Percentiles rank a stretch among this genome's conserved stretches.
Conservation (phyloP, 345 rosid genomes). For the Litchi chinensis region DNA sequence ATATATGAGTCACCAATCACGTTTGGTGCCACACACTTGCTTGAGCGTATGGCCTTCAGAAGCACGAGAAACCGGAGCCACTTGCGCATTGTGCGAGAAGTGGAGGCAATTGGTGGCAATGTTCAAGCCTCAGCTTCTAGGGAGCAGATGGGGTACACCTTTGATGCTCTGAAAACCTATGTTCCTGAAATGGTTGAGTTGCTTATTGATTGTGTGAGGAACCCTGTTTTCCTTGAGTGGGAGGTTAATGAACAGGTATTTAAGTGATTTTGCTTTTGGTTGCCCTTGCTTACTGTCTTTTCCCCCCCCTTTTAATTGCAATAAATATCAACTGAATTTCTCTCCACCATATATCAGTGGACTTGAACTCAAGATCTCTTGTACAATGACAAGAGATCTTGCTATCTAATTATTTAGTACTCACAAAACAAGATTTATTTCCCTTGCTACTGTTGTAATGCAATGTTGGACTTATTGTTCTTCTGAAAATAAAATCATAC, state of each 20-base stretch:
- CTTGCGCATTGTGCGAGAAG: conserved; percentile 73
- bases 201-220: conserved; percentile 82
- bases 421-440: background rate
- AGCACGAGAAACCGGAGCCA: conserved; percentile 81
- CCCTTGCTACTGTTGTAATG: background rate
- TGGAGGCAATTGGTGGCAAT: conserved; percentile 86
- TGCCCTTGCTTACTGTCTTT: background rate
- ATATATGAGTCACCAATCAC: conserved; percentile 68
- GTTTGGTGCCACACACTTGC: conserved; percentile 75
- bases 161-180: conserved; percentile 89
- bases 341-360: background rate
- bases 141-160: conserved; percentile 82
- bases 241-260: conserved; percentile 81
- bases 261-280: conserved; percentile 1
- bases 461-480: background rate
- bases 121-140: conserved; percentile 78
- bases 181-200: conserved; percentile 92
- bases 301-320: background rate
- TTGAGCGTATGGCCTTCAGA: conserved; percentile 92
- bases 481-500: background rate
- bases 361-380: background rate
- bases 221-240: conserved; percentile 94
- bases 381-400: background rate
- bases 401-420: background rate
- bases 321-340: background rate